These are phyloP conservation scores for Colletotrichum euphorbiae DNA, from an alignment of 2,329 filamentous ascomycete genomes.

Conservation along the genomic window DNA sequence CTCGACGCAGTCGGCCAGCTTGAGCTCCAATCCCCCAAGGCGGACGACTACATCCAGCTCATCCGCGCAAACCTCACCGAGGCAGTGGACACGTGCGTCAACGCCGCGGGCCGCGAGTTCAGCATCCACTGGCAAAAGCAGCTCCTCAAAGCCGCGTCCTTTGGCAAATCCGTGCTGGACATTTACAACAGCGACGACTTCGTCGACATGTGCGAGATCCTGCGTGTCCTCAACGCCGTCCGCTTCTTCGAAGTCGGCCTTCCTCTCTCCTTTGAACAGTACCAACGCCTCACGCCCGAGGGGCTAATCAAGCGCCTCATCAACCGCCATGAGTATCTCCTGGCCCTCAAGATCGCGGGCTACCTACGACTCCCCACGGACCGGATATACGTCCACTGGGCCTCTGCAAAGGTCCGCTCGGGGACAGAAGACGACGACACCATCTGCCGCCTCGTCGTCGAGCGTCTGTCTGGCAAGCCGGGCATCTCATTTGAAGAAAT, in stretches of 20 bases:
- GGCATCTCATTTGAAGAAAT: conserved; percentile 97
- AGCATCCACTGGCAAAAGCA: conserved; percentile 94
- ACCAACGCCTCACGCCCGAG: conserved; percentile 89
- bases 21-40: conserved; percentile 94
- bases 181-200: conserved; percentile 99
- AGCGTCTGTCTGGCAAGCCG: conserved; percentile 85
- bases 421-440: conserved; percentile 88
- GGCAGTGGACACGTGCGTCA: conserved; percentile 93
- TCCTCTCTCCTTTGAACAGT: conserved; percentile 93
- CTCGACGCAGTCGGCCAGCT: conserved; percentile 92
- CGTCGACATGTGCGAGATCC: conserved; percentile 95
- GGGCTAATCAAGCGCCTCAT: conserved; percentile 87
- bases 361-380: conserved; percentile 89
- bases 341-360: conserved; percentile 88
- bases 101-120: conserved; percentile 93
- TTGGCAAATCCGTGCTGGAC: conserved; percentile 96
- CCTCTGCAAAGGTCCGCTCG: conserved; percentile 89
- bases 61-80: conserved; percentile 90
- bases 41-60: conserved; percentile 96
- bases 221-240: conserved; percentile 92
- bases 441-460: conserved; percentile 87
- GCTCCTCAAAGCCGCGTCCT: conserved; percentile 94
- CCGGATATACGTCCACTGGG: conserved; percentile 96
- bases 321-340: conserved; percentile 89
- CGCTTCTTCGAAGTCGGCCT: conserved; percentile 92